Conservation (phyloP, 2,329 filamentous ascomycete species). For the Aspergillus sp. region DNA sequence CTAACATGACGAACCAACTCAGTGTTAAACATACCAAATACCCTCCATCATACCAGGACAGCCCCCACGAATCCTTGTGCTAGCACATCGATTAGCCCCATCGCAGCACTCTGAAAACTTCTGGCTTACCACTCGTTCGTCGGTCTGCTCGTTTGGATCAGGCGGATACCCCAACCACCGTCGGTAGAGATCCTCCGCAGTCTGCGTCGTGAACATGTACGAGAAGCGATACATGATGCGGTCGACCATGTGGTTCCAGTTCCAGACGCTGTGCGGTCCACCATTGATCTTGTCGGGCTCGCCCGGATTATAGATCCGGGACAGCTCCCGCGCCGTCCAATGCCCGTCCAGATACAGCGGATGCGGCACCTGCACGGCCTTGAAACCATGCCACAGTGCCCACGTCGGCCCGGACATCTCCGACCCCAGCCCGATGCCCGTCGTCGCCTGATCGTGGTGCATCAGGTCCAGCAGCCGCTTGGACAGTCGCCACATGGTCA, state of each 20-base stretch:
- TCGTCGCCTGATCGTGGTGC: constrained; percentile 67
- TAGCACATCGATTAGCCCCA: neutral
- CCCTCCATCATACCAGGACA: constrained; percentile 3
- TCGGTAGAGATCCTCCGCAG: constrained; percentile 54
- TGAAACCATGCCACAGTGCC: constrained; percentile 73
- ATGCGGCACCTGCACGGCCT: constrained; percentile 67
- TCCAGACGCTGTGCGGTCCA: constrained; percentile 41
- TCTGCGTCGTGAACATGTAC: constrained; percentile 29
- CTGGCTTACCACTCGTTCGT: constrained; percentile 12
- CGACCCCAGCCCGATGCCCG: constrained; percentile 69
- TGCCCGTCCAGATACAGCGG: constrained; percentile 57
- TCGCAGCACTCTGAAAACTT: neutral
- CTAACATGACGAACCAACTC: neutral
- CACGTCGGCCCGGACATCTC: constrained; percentile 76
- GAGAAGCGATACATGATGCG: constrained; percentile 27
- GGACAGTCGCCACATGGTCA: constrained; percentile 68
- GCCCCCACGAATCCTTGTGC: neutral
- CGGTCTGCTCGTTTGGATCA: constrained; percentile 13
- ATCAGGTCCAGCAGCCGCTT: constrained; percentile 66
- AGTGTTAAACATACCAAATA: constrained; percentile 1
- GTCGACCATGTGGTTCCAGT: constrained; percentile 29
- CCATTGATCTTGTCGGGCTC: constrained; percentile 49
- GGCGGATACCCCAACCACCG: constrained; percentile 50
- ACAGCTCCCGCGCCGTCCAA: constrained; percentile 55
- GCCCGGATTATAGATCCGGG: constrained; percentile 57